Base-by-base conservation (phyloP, 2,329 filamentous ascomycete species). In the Rugonectria rugulosa region DNA sequence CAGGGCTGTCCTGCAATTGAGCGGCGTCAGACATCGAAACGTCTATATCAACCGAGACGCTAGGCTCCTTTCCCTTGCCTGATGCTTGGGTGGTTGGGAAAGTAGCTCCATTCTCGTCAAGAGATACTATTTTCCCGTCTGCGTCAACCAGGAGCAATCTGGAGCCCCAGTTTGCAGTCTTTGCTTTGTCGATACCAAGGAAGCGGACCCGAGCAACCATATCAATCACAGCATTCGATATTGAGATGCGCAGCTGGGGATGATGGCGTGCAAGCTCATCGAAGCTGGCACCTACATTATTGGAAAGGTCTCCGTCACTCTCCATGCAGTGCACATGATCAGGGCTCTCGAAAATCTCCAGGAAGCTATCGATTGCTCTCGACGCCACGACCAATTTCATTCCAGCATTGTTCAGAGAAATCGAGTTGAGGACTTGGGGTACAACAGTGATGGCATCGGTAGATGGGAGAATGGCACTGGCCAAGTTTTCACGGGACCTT, bases 201-300 rank as follows among this genome's bases (percentile, higher is more conserved):
- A 89, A 82, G 34, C 87, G 85, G 29, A 99, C 89, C 48, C 92
- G 86, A 27, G 88, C 88, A 57, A 97, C 86, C 91, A 98, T 96
- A 60, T 92, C 88, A 56, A 96, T 83, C 14, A 97, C 87, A n/a
- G 91, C 89, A 60, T 90, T 88, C 59, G 94, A 86, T 56, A 99
- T 95, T 3, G 88, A 83, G 9, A 84, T 83, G 63, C 93, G 91
- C 38, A 99, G 77, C 19, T 86, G 82, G 1, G 96, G 95, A 67
- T 99, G 95, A 70, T 99, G 95, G 34, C 95, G 88, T 47, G 94
- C 90, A 56, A 99, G 82, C 73, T 99, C 95, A 72, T 99, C 95
- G 68, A 99, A 97, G 34, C 88, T 90, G 21, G 84, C 85, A 10
- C 95, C 95, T 44, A 99, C 83, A 32, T 86, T 85, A 24, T 83